Percentiles rank a stretch among this genome's conserved stretches.
These are phyloP conservation scores for Curvularia spicifera DNA, from an alignment of 2,329 filamentous ascomycete species.

Conservation along the genomic window DNA sequence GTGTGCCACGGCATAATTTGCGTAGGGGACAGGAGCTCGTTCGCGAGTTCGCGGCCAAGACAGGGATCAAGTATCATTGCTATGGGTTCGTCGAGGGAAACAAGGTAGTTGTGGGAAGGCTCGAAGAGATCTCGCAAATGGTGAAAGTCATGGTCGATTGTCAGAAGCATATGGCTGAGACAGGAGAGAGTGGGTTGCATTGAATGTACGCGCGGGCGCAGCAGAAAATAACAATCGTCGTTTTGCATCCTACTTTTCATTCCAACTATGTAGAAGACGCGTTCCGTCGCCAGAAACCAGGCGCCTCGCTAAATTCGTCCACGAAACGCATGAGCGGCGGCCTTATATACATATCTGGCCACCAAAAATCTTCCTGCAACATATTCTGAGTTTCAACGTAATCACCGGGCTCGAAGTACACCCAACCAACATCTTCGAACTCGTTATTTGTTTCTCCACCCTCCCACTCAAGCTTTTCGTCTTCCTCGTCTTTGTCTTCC, in stretches of 20 bases:
- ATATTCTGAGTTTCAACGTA: too few relatives aligned
- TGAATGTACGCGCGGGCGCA: constrained; percentile 15
- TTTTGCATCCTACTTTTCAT: background rate
- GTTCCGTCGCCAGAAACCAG: background rate
- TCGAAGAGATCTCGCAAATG: constrained; percentile 81
- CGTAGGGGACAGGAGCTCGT: constrained; percentile 76
- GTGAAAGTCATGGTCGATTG: constrained; percentile 62
- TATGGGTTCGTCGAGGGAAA: constrained; percentile 87
- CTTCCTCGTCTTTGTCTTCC: constrained; percentile 3
- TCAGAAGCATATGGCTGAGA: constrained; percentile 49
- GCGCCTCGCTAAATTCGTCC: too few relatives aligned
- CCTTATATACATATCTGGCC: background rate
- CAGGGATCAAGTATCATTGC: constrained; percentile 81
- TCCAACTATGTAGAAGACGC: background rate
- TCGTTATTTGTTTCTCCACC: constrained; percentile 1
- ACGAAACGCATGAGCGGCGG: too few relatives aligned
- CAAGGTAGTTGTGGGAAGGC: constrained; percentile 74
- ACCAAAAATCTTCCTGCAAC: too few relatives aligned
- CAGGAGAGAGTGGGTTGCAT: constrained; percentile 47
- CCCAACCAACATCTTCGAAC: constrained; percentile 5
- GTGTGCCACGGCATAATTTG: constrained; percentile 84
- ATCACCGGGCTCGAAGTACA: too few relatives aligned
- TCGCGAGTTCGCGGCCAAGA: constrained; percentile 80
- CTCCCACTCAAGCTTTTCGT: constrained; percentile 6
- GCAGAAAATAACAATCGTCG: background rate